phyloP scores from a whole-genome alignment of 2,329 filamentous ascomycete genomes.

The Biscogniauxia mediterranea region DNA sequence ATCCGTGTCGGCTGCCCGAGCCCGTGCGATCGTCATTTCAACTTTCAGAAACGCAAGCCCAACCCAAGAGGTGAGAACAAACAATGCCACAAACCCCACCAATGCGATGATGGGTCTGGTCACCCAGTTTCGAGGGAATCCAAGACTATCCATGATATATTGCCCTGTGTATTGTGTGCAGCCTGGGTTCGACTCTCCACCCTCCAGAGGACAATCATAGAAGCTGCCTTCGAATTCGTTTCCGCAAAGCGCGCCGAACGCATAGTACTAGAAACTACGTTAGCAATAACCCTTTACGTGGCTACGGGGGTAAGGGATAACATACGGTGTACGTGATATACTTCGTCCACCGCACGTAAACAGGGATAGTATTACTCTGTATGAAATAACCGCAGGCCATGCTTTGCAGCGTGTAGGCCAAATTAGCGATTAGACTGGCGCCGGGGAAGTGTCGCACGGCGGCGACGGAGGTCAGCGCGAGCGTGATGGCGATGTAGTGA shows the following conservation, averaged over 20 bases:
- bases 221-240: constrained; percentile 74
- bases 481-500: constrained; percentile 72
- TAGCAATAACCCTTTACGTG: constrained; percentile 16
- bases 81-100: constrained; percentile 60
- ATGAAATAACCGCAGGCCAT: constrained; percentile 77
- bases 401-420: constrained; percentile 70
- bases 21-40: constrained; percentile 67
- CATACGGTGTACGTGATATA: constrained; percentile 60
- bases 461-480: constrained; percentile 66
- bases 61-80: constrained; percentile 59
- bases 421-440: constrained; percentile 69
- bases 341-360: constrained; percentile 79
- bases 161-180: constrained; percentile 68
- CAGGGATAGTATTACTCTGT: constrained; percentile 67
- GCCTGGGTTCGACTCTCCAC: constrained; percentile 60
- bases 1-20: constrained; percentile 58
- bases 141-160: constrained; percentile 68
- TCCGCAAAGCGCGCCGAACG: constrained; percentile 66
- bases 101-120: constrained; percentile 63
- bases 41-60: constrained; percentile 63
- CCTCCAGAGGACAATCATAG: constrained; percentile 67
- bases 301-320: constrained; percentile 23
- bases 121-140: constrained; percentile 67
- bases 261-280: constrained; percentile 54
- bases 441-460: constrained; percentile 66